Percentiles rank a stretch among this genome's conserved stretches.
Evolutionary conservation across 2,329 filamentous ascomycete species (phyloP).

Genomic region (Talaromyces piceae): DNA sequence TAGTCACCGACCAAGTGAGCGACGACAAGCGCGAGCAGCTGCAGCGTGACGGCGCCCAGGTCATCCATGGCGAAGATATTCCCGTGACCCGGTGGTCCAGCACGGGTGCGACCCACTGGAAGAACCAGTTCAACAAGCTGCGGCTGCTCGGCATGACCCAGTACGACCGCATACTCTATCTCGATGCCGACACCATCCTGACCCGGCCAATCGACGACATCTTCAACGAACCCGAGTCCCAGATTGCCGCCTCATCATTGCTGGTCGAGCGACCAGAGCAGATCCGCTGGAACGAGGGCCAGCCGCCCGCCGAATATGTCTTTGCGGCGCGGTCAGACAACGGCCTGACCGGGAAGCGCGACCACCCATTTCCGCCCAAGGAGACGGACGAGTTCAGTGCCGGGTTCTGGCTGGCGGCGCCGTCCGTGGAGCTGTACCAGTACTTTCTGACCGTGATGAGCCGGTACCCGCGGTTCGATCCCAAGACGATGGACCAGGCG

Average conservation of each 20-base stretch:
- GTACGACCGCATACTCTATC: conserved; percentile 36
- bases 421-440: conserved; percentile 31
- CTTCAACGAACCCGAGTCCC: conserved; percentile 25
- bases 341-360: background rate
- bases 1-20: conserved; percentile 27
- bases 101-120: conserved; percentile 32
- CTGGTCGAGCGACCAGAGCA: background rate
- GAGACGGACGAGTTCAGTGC: conserved; percentile 8
- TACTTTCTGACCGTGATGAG: conserved; percentile 33
- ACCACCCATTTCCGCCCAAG: conserved; percentile 5
- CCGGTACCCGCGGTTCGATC: conserved; percentile 31
- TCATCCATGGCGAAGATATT: conserved; percentile 31
- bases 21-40: conserved; percentile 26
- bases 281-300: conserved; percentile 3
- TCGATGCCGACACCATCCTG: conserved; percentile 39
- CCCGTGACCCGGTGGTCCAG: conserved; percentile 10
- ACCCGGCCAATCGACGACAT: conserved; percentile 30
- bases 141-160: conserved; percentile 33
- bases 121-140: conserved; percentile 39
- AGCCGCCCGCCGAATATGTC: conserved; percentile 6
- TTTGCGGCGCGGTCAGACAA: conserved; percentile 4
- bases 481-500: conserved; percentile 36
- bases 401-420: conserved; percentile 36
- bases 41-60: conserved; percentile 31
- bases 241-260: background rate